Evolutionary conservation across 78 protist species (phyloP), one percentile per base, ranked within the genome.

Genomic region (Dictyostelium intermedium): DNA sequence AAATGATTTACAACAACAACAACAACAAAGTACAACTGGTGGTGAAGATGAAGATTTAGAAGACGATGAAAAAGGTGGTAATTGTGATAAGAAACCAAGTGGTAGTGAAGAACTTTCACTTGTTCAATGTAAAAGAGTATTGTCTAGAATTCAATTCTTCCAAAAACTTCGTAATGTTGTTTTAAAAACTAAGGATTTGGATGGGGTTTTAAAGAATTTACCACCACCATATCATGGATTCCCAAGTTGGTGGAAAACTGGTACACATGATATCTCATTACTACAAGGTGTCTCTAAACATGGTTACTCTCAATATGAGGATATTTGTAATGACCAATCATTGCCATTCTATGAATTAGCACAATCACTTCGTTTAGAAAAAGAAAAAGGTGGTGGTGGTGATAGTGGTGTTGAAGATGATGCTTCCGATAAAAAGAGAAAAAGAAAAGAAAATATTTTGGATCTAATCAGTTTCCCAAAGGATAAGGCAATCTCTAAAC

Each of bases 241-340:
- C 53, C 96, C 96, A 41, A 69, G 20, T 27, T 94, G 96, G 96
- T 94, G 93, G 85, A 43, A 61, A 53, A 47, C 91, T 7, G 39
- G 91, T 47, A 23, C n/a, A 11, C 96, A 94, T 41, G 96, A 94
- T 70, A 23, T 82, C 10, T 50, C 80, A 3, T 39, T 94, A 3
- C 37, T 94, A 4, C 66, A 56, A 23, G 93, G 96, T 72, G 18
- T 94, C 5, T 16, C 82, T 5, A 94, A 87, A 61, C 94, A 94
- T 53, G 96, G 96, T 18, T 89, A 72, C 81, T 85, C 86, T 32
- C 84, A 84, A 37, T 85, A n/a, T 32, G 96, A 92, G 27, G 96
- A 79, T 32, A 84, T 92, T 27, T 79, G 85, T 35, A 35, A 50
- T 18, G 96, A 92, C 37, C 56, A 69, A 41, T 25, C 78, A 8